Base-by-base conservation (phyloP, 805 yeast species). In the Wickerhamomyces tratensis region DNA sequence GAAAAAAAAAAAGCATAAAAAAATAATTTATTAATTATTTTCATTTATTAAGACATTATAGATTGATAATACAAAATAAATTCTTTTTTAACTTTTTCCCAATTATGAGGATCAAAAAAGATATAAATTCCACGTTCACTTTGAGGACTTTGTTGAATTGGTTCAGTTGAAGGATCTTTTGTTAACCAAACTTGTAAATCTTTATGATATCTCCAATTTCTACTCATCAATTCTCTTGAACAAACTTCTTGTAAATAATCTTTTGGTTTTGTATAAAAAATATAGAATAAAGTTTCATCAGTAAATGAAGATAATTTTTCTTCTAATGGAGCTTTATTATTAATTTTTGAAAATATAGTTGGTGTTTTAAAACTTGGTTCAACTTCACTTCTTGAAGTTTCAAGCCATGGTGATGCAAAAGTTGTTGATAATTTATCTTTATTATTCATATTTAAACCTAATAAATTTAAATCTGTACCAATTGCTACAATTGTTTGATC, bases 151-250 rank as follows among this genome's bases (percentile, higher is more conserved):
- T 87, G 86, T 50, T 69, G 78, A 13, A 86, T 76, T 1, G 97
- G 96, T 61, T 91, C 98, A 47, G 80, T 79, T 53, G 78, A 77
- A 29, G 95, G 85, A 55, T 88, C 96, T 62, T 93, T 93, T 11
- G 98, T 93, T 45, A 93, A 67, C 98, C 98, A 93, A 41, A 93
- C 88, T 65, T 89, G 94, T 43, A 93, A 74, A 47, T 87, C 95
- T 64, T 88, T 91, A 64, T 93, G 98, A 57, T 86, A 93, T 51
- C 98, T 76, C 99, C 99, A 93, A 64, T 91, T 93, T 53, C 98
- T 74, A 48, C 79, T 79, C 53, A 87, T 86, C 51, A 93, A 73
- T 61, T 91, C 98, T 45, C 91, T 71, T 6, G 97, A 94, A 5
- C 95, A 94, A 43, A 88, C 75, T 59, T 93, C 98, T 62, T 93